Conservation (phyloP, 345 rosid genomes). For the Syzygium aqueum region DNA sequence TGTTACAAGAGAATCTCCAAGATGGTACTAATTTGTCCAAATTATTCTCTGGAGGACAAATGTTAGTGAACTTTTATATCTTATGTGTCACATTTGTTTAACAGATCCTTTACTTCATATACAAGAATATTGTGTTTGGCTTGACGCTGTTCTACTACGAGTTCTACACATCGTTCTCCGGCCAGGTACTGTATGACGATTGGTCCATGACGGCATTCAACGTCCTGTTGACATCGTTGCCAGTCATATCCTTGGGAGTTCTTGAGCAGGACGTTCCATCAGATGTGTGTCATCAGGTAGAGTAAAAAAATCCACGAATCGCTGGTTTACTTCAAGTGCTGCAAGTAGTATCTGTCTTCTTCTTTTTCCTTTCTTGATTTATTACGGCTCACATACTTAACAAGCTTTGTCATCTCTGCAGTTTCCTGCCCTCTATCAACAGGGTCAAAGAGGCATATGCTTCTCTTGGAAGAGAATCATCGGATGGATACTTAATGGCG, state of each 20-base stretch:
- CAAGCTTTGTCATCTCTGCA: constrained; percentile 6
- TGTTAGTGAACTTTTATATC: neutral
- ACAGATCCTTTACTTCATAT: constrained; percentile 60
- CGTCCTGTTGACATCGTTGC: constrained; percentile 62
- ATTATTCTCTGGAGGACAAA: neutral
- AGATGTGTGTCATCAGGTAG: constrained; percentile 71
- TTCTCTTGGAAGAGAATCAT: constrained; percentile 61
- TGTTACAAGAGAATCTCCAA: constrained; percentile 70
- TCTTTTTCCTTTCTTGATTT: neutral
- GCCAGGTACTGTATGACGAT: constrained; percentile 58
- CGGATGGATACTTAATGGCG: constrained; percentile 67
- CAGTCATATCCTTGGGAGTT: constrained; percentile 67
- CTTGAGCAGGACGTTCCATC: constrained; percentile 76
- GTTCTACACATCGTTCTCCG: constrained; percentile 56
- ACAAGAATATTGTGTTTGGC: constrained; percentile 81
- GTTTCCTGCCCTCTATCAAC: constrained; percentile 78
- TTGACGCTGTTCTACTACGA: constrained; percentile 77
- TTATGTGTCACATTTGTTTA: neutral
- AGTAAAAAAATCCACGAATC: neutral
- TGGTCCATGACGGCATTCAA: constrained; percentile 70
- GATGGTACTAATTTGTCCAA: constrained; percentile 37
- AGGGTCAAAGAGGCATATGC: constrained; percentile 60
- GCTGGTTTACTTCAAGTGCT: neutral
- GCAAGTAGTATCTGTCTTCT: neutral
- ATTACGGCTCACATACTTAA: neutral